These are phyloP conservation scores for Podospora conica DNA, from an alignment of 495 filamentous ascomycete species.

Conservation along the genomic window DNA sequence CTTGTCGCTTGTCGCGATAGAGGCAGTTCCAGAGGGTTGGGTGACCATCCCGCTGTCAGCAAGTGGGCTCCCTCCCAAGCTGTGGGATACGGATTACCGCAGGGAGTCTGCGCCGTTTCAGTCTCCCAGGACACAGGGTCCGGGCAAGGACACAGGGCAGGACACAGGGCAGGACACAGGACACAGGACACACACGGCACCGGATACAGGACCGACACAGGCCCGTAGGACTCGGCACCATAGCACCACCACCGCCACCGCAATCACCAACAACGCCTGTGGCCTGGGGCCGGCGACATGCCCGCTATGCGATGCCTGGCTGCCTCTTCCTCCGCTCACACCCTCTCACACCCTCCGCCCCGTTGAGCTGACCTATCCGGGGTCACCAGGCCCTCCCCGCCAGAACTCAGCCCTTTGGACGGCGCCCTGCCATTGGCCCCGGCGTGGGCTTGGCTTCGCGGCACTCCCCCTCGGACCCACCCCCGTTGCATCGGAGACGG, in stretches of 20 bases:
- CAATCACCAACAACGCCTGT: neutral
- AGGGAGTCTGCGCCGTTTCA: neutral
- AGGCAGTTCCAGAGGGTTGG: neutral
- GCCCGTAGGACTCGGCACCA: neutral
- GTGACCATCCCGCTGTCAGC: neutral
- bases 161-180: neutral
- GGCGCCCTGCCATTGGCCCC: slow-evolving; percentile 10
- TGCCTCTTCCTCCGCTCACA: slow-evolving; percentile 15
- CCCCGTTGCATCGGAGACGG: neutral
- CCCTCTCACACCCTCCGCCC: slow-evolving; percentile 2
- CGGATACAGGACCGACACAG: neutral
- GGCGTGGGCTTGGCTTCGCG: neutral
- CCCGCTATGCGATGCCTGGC: slow-evolving; percentile 2
- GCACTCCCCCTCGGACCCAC: slow-evolving; percentile 3
- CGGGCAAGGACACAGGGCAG: neutral
- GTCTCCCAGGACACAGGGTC: neutral
- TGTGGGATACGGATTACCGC: neutral
- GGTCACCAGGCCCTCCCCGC: slow-evolving; percentile 15
- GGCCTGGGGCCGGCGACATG: neutral
- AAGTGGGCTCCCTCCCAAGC: neutral
- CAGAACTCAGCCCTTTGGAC: slow-evolving; percentile 18
- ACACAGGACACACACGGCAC: neutral
- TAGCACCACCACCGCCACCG: neutral
- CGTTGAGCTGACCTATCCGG: slow-evolving; percentile 6
- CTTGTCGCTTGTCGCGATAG: neutral